Percentiles rank a stretch among this genome's conserved stretches.
Conservation (phyloP, 192 early-diverging fungal species). For the Rhizophagus prolifer region DNA sequence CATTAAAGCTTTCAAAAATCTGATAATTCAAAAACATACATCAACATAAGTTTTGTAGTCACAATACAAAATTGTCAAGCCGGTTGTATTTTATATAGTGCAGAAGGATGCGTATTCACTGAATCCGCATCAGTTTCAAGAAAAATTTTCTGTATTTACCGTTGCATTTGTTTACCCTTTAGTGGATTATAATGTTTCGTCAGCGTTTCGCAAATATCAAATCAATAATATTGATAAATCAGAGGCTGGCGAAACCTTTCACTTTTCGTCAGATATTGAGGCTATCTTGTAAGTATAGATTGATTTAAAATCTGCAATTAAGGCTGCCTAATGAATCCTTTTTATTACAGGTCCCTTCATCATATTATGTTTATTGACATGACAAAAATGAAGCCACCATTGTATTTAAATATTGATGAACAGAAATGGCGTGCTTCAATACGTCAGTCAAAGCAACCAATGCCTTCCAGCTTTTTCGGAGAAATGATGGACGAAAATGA, state of each 20-base stretch:
- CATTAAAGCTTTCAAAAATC: too few relatives aligned
- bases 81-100: too few relatives aligned
- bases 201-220: not conserved
- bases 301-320: not conserved
- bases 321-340: not conserved
- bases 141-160: not conserved
- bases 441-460: not conserved
- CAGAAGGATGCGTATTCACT: not conserved
- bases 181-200: not conserved
- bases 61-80: too few relatives aligned
- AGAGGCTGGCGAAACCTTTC: not conserved
- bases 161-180: not conserved
- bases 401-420: not conserved
- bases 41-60: too few relatives aligned
- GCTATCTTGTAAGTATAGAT: not conserved
- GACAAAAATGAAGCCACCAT: not conserved
- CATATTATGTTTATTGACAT: not conserved
- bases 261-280: not conserved
- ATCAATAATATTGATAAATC: not conserved
- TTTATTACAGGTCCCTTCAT: not conserved
- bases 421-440: not conserved
- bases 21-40: too few relatives aligned
- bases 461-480: not conserved
- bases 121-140: not conserved
- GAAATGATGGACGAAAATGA: not conserved